These are phyloP conservation scores for Fusarium bactridioides DNA, from an alignment of 2,329 filamentous ascomycete species.

Conservation along the genomic window DNA sequence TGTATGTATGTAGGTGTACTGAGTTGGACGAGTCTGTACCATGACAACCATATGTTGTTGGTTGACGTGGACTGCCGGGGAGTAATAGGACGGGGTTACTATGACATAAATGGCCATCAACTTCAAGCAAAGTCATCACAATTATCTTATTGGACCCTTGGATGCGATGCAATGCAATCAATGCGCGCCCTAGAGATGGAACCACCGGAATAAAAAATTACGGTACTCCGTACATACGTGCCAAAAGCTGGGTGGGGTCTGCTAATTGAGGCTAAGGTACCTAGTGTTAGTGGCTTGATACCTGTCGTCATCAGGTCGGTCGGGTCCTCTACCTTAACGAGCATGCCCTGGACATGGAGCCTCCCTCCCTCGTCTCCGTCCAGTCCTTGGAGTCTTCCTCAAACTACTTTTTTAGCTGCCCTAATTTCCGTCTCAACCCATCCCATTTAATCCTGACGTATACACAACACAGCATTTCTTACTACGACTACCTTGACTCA, in stretches of 20 bases:
- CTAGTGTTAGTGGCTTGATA: constrained; percentile 38
- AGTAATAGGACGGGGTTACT: background rate
- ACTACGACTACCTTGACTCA: constrained; percentile 10
- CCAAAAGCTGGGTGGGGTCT: constrained; percentile 16
- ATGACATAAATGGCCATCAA: background rate
- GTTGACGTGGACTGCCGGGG: background rate
- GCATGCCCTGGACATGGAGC: constrained; percentile 23
- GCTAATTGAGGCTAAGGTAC: background rate
- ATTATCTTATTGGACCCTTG: constrained; percentile 11
- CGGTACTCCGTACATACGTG: background rate
- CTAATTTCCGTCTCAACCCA: constrained; percentile 20
- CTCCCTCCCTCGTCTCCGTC: constrained; percentile 3
- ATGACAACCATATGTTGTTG: constrained; percentile 12
- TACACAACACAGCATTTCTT: constrained; percentile 7
- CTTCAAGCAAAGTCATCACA: background rate
- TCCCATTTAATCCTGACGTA: constrained; percentile 10
- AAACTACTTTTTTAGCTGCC: constrained; percentile 11
- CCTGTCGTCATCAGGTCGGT: constrained; percentile 38
- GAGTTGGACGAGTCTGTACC: constrained; percentile 3
- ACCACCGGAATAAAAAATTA: background rate
- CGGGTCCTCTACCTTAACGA: constrained; percentile 2
- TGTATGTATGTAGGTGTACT: background rate
- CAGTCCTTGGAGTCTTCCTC: constrained; percentile 1
- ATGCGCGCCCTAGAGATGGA: background rate
- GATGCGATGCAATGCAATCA: background rate